These are phyloP conservation scores for Leucocoprinus sp. DNA, from an alignment of 768 basidiomycete genomes.

Conservation along the genomic window DNA sequence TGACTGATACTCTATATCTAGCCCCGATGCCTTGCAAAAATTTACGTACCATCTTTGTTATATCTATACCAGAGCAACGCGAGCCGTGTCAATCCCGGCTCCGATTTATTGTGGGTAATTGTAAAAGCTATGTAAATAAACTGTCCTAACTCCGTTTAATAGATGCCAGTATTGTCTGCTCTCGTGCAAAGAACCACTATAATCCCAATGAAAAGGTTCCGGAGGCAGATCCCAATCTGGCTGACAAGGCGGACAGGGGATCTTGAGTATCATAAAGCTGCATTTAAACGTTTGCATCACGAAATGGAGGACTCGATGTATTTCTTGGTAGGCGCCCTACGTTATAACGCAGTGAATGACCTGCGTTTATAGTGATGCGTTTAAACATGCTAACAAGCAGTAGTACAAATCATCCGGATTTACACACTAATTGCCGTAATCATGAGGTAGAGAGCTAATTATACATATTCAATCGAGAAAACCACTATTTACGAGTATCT, in stretches of 20 bases:
- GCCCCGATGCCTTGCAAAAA: conserved; percentile 62
- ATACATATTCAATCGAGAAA: no score
- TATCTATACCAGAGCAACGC: conserved; percentile 66
- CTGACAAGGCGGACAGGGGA: conserved; percentile 14
- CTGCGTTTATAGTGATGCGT: no score
- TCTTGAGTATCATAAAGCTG: conserved; percentile 39
- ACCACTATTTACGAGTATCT: no score
- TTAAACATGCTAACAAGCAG: no score
- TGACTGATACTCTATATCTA: conserved; percentile 16
- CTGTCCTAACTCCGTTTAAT: background rate
- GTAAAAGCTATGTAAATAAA: background rate
- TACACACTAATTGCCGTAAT: no score
- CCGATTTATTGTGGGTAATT: conserved; percentile 61
- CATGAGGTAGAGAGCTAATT: no score
- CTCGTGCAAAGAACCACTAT: conserved; percentile 25
- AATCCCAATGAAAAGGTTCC: conserved; percentile 39
- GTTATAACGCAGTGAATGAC: no score
- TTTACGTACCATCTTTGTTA: conserved; percentile 67
- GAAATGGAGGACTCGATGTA: conserved; percentile 30
- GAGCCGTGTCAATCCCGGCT: conserved; percentile 73
- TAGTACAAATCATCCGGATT: no score
- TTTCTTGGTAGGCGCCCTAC: conserved; percentile 33
- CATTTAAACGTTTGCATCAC: conserved; percentile 37
- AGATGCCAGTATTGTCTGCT: conserved; percentile 70
- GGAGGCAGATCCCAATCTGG: conserved; percentile 27